phyloP scores from a whole-genome alignment of 768 basidiomycete species.

The Pilatotrama ljubarskyi region DNA sequence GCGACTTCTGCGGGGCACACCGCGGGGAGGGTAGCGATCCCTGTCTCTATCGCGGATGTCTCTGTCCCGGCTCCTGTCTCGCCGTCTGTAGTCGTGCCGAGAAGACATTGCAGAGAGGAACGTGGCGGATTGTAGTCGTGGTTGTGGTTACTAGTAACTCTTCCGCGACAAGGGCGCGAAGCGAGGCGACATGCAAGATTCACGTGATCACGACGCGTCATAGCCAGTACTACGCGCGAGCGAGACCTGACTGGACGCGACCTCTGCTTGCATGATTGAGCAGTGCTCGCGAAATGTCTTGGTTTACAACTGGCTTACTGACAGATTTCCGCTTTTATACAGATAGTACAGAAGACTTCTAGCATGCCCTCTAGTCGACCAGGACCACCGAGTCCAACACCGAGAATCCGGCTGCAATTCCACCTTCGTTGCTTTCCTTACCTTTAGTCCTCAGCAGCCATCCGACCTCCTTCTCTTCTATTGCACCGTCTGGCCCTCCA shows the following conservation, averaged over 20 bases:
- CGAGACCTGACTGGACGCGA: no score
- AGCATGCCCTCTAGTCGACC: slow-evolving; percentile 29
- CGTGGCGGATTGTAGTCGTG: background rate
- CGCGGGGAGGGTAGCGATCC: slow-evolving; percentile 21
- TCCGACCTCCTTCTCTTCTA: slow-evolving; percentile 69
- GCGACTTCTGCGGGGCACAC: slow-evolving; percentile 26
- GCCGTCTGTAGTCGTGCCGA: slow-evolving; percentile 32
- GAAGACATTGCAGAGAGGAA: slow-evolving; percentile 31
- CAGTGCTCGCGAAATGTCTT: no score
- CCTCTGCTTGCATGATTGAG: no score
- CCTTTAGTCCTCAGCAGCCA: slow-evolving; percentile 91
- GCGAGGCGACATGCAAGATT: background rate
- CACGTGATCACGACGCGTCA: slow-evolving; percentile 6
- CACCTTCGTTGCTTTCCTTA: slow-evolving; percentile 89
- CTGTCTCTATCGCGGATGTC: slow-evolving; percentile 26
- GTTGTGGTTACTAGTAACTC: background rate
- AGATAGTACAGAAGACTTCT: background rate
- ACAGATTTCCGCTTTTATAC: no score
- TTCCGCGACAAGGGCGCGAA: background rate
- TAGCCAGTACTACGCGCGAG: no score
- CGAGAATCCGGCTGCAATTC: slow-evolving; percentile 58
- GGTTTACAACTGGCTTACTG: no score
- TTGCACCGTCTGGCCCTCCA: slow-evolving; percentile 41
- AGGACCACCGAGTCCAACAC: slow-evolving; percentile 45
- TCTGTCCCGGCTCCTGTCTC: slow-evolving; percentile 33